phyloP scores from a whole-genome alignment of 1,284 basidiomycete species.

The Naganishia cerealis region DNA sequence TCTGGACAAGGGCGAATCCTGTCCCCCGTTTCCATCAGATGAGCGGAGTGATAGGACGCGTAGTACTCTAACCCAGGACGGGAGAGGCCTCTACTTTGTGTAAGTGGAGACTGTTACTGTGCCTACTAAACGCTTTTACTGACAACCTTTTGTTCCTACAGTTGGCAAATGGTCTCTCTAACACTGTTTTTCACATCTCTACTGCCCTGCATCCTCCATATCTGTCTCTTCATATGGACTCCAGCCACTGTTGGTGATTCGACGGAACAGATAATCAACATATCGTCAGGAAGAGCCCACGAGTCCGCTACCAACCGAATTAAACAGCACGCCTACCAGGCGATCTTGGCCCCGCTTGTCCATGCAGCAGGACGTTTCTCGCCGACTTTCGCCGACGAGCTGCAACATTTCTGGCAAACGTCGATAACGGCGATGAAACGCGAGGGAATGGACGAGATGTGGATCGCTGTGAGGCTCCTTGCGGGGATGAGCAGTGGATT shows the following conservation, averaged over 20 bases:
- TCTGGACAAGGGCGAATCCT: background rate
- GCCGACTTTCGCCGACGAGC: background rate
- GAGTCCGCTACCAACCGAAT: constrained; percentile 38
- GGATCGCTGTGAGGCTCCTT: constrained; percentile 77
- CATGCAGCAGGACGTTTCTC: background rate
- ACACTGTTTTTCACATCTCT: constrained; percentile 82
- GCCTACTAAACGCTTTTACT: background rate
- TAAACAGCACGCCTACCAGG: background rate
- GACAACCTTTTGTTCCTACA: constrained; percentile 42
- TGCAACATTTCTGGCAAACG: constrained; percentile 8
- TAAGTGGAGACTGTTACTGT: background rate
- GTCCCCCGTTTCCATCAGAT: background rate
- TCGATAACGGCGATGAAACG: constrained; percentile 1
- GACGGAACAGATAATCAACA: background rate
- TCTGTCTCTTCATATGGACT: constrained; percentile 79
- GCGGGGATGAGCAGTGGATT: constrained; percentile 80
- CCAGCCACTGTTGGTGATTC: constrained; percentile 53
- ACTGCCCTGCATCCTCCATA: constrained; percentile 78
- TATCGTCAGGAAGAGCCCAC: background rate
- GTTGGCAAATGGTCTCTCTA: constrained; percentile 71
- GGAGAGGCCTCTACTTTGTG: constrained; percentile 17
- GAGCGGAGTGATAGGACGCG: too few species aligned
- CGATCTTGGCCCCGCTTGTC: background rate
- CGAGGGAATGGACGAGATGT: constrained; percentile 67
- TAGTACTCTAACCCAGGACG: background rate